Evolutionary conservation across 306 rosid species (phyloP).

Genomic region (Sicyos edulis): DNA sequence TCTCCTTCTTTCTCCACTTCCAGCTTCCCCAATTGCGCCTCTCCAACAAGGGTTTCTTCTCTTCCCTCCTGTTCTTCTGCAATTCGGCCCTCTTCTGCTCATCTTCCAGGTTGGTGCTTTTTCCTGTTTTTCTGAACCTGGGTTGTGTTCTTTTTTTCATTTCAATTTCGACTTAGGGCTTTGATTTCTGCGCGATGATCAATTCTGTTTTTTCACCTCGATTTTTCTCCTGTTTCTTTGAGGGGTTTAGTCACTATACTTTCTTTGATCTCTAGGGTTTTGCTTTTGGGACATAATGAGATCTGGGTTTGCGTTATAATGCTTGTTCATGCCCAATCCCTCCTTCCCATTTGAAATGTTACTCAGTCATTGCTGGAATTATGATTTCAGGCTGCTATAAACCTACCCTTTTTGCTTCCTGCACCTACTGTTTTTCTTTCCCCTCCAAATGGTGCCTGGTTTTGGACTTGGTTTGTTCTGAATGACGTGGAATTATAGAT

Average conservation of each 20-base stretch:
- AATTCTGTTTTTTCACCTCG: slow-evolving; percentile 26
- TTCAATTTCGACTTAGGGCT: slow-evolving; percentile 50
- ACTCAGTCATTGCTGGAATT: slow-evolving; percentile 26
- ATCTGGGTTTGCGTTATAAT: slow-evolving; percentile 59
- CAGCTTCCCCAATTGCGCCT: slow-evolving; percentile 46
- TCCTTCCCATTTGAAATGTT: no score
- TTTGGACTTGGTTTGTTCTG: slow-evolving; percentile 24
- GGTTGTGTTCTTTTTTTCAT: slow-evolving; percentile 13
- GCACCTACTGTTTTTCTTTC: not conserved
- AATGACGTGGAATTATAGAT: slow-evolving; percentile 47
- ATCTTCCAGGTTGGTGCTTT: slow-evolving; percentile 24
- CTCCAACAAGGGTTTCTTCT: slow-evolving; percentile 28
- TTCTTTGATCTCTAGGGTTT: slow-evolving; percentile 90
- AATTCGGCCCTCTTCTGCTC: slow-evolving; percentile 36
- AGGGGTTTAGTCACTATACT: slow-evolving; percentile 30
- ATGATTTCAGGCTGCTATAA: slow-evolving; percentile 24
- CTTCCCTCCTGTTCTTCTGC: slow-evolving; percentile 28
- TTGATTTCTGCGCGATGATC: slow-evolving; percentile 37
- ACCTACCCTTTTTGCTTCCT: slow-evolving; percentile 6
- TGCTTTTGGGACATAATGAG: slow-evolving; percentile 39
- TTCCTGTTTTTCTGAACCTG: slow-evolving; percentile 5
- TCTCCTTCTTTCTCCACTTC: slow-evolving; percentile 41
- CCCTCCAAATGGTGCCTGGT: slow-evolving; percentile 18
- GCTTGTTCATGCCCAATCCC: slow-evolving; percentile 28
- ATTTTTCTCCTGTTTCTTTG: slow-evolving; percentile 21